Base-by-base conservation (phyloP, 2,329 filamentous ascomycete genomes). In the Penicillium capsulatum region DNA sequence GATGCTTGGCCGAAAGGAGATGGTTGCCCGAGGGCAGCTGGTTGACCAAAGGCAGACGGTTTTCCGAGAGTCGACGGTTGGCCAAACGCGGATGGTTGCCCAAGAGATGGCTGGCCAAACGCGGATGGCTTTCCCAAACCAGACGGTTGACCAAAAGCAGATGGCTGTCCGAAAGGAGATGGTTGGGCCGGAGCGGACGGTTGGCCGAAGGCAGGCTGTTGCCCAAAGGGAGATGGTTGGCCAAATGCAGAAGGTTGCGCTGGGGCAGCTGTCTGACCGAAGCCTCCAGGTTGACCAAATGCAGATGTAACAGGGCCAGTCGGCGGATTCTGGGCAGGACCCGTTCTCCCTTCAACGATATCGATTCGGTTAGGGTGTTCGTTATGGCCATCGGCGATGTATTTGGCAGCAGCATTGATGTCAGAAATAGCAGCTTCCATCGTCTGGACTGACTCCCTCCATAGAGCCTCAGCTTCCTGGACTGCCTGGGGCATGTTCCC, bases 351-450 rank as follows among this genome's bases (percentile, higher is more conserved):
- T 33, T 63, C 60, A 19, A 55, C 55, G 31, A 65, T 66, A 46
- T 90, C 84, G 36, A 76, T 69, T 28, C 87, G 76, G 57, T 92
- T 94, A 1, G 86, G 86, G 54, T 88, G 86, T 28, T 80, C 77
- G 37, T 85, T 80, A 38, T 76, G 78, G 15, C 76, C 79, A 4
- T 79, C 74, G 7, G 82, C 57, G 10, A 92, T 68, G 57, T 83
- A 92, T 38, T 80, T 75, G 31, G 85, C 73, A 1, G 90, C 89
- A 2, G 81, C 85, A 44, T 83, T 74, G 7, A 86, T 62, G 54
- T 94, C 83, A 44, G 71, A 76, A 1, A 87, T 59, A 1, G 83
- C 81, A n/a, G 71, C 76, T 44, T 86, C 76, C 36, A 90, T 86
- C 60, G 92, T 86, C 42, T 81, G 72, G 46, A 81, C 70, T 3